Conservation (phyloP, 345 rosid species). For the Lumnitzera littorea region DNA sequence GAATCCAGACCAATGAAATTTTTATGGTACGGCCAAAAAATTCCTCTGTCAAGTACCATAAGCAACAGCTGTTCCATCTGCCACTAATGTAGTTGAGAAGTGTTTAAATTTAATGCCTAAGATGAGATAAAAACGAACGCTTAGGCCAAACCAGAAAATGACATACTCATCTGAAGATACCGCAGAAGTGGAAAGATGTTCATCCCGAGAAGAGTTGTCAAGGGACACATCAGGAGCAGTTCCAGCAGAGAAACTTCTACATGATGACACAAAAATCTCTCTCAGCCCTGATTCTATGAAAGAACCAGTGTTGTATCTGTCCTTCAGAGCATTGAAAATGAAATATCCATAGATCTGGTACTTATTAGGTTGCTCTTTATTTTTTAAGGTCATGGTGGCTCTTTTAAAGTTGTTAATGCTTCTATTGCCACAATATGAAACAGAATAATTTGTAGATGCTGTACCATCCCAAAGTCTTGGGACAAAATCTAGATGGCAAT, state of each 20-base stretch:
- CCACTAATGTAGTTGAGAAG: no score
- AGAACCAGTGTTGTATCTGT: slow-evolving; percentile 30
- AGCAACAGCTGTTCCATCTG: no score
- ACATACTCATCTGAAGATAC: slow-evolving; percentile 55
- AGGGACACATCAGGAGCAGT: slow-evolving; percentile 62
- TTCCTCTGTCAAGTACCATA: no score
- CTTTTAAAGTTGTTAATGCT: slow-evolving; percentile 27
- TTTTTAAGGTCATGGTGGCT: slow-evolving; percentile 58
- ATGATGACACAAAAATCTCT: slow-evolving; percentile 44
- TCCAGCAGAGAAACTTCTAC: slow-evolving; percentile 43
- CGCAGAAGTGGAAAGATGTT: slow-evolving; percentile 35
- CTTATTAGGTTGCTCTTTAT: slow-evolving; percentile 28
- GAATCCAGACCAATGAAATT: no score
- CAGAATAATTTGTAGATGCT: slow-evolving; percentile 13
- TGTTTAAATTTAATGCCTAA: no score
- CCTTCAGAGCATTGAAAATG: slow-evolving; percentile 42
- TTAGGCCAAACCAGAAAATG: slow-evolving; percentile 5
- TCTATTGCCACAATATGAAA: slow-evolving; percentile 23
- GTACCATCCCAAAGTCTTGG: slow-evolving; percentile 24
- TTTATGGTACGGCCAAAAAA: no score
- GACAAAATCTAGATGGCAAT: slow-evolving; percentile 23
- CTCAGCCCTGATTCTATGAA: slow-evolving; percentile 33
- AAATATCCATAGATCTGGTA: slow-evolving; percentile 43
- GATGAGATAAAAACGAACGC: background rate
- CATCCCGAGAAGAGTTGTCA: slow-evolving; percentile 50